Evolutionary conservation across 331 rosid species (phyloP).

Genomic region (Rhamnella rubrinervis): DNA sequence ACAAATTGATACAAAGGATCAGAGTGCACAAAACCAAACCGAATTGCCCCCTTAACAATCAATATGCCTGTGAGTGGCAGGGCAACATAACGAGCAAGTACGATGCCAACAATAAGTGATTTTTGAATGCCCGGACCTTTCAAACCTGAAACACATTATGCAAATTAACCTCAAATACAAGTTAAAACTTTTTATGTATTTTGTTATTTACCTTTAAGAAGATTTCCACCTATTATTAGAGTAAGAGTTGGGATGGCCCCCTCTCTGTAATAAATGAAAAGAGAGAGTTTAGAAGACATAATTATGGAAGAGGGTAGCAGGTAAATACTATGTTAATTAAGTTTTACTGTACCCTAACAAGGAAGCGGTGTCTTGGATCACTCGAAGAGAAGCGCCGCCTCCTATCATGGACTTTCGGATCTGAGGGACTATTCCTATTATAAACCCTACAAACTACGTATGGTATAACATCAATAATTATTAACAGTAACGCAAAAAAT

Average conservation of each 20-base stretch:
- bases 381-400: conserved; percentile 45
- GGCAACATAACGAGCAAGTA: conserved; percentile 37
- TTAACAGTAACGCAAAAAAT: neutral
- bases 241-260: conserved; percentile 56
- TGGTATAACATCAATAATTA: conserved; percentile 1
- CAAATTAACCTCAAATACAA: too few species aligned
- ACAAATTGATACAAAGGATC: conserved; percentile 52
- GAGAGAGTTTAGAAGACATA: neutral
- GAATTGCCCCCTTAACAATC: conserved; percentile 40
- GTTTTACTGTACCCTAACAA: conserved; percentile 42
- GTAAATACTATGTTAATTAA: neutral
- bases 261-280: conserved; percentile 26
- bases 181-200: too few species aligned
- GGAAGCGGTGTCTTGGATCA: conserved; percentile 48
- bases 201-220: conserved; percentile 30
- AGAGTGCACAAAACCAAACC: conserved; percentile 37
- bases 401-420: conserved; percentile 35
- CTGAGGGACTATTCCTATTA: conserved; percentile 45
- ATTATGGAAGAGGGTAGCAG: neutral
- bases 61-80: conserved; percentile 43
- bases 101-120: conserved; percentile 32
- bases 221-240: conserved; percentile 54
- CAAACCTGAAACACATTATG: conserved; percentile 35
- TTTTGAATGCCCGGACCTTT: conserved; percentile 37
- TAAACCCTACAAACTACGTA: conserved; percentile 43